A percentile compares a stretch with the other conserved stretches of the same genome.
Conservation (phyloP, 1,139 yeast genomes). For the Geotrichum phurueaensis region DNA sequence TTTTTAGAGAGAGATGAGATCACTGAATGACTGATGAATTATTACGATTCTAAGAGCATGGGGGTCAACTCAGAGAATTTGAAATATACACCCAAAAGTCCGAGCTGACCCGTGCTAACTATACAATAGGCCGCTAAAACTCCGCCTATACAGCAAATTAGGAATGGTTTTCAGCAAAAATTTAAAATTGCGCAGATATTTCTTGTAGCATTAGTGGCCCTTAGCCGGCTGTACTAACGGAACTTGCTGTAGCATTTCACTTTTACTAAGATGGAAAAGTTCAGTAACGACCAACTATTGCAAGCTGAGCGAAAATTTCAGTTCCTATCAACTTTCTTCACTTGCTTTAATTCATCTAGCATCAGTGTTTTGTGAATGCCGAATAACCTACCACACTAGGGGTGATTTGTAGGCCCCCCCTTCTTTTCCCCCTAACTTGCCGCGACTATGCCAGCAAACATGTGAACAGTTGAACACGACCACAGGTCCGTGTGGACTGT, state of each 20-base stretch:
- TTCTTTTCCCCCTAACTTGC: too few species aligned
- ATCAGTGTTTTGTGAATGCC: too few species aligned
- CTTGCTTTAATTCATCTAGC: too few species aligned
- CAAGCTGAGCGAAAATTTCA: too few species aligned
- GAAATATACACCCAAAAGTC: background rate
- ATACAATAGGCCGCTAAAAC: background rate
- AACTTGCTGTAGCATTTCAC: background rate
- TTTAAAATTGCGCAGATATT: background rate
- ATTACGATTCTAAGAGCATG: background rate
- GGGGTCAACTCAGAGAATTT: background rate
- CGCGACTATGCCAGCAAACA: too few species aligned
- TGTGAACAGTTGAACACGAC: too few species aligned
- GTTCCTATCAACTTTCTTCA: too few species aligned
- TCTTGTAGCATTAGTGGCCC: background rate
- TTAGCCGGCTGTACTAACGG: background rate
- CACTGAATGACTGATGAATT: background rate
- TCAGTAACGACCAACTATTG: too few species aligned
- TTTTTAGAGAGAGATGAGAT: background rate
- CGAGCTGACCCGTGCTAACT: background rate
- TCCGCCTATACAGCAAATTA: background rate
- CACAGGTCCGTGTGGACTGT: too few species aligned
- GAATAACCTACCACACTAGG: too few species aligned
- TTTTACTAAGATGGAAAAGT: background rate
- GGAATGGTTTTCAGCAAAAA: background rate
- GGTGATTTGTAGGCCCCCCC: too few species aligned